Percentiles rank a stretch among this genome's conserved stretches.
Evolutionary conservation across 1,139 yeast species (phyloP).

Genomic region (Meyerozyma smithsonii): DNA sequence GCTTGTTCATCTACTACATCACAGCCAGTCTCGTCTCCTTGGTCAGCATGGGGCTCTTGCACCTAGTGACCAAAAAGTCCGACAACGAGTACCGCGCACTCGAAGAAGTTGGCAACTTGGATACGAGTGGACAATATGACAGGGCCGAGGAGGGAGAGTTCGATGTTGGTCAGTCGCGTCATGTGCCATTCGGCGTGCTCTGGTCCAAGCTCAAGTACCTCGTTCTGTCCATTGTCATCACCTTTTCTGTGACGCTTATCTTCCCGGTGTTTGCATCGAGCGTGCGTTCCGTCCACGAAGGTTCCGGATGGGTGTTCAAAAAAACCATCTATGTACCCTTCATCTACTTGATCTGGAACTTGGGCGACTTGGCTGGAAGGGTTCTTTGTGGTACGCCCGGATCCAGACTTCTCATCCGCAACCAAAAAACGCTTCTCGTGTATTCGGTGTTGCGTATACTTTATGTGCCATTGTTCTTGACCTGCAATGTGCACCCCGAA

Average conservation of each 20-base stretch:
- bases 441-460: constrained; percentile 52
- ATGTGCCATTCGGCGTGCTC: constrained; percentile 46
- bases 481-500: constrained; percentile 56
- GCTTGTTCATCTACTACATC: constrained; percentile 62
- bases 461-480: constrained; percentile 59
- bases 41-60: constrained; percentile 39
- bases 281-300: constrained; percentile 47
- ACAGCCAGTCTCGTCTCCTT: constrained; percentile 63
- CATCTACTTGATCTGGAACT: constrained; percentile 79
- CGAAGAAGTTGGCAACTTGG: background rate
- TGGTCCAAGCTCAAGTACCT: constrained; percentile 59
- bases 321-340: constrained; percentile 65
- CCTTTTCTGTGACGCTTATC: constrained; percentile 70
- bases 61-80: constrained; percentile 23
- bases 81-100: constrained; percentile 12
- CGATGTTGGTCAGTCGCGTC: constrained; percentile 14
- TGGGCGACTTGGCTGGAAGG: constrained; percentile 82
- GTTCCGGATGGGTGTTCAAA: constrained; percentile 30
- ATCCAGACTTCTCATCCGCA: constrained; percentile 29
- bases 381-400: constrained; percentile 55
- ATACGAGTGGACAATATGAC: background rate
- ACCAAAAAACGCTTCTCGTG: constrained; percentile 38
- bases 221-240: constrained; percentile 65
- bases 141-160: constrained; percentile 8
- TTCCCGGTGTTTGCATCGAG: constrained; percentile 90